Evolutionary conservation across 352 stramenopile genomes (phyloP), one percentile per base, ranked within the genome.

Genomic region (Phytophthora pistaciae): DNA sequence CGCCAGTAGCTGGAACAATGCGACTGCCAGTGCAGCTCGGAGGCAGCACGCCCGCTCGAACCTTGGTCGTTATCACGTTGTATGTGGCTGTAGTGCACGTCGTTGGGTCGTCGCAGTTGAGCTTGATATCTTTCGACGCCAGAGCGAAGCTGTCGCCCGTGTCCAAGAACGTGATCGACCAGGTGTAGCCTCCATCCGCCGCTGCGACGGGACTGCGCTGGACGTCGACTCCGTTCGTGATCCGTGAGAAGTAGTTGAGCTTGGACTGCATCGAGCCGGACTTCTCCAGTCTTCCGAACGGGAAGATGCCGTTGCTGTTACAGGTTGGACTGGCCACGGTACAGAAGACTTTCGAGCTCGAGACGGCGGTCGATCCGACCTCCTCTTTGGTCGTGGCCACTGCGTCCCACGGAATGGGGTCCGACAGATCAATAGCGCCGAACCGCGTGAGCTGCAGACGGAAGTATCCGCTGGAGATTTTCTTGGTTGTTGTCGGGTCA

Each of bases 351-450:
- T 80, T 75, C 0, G 88, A 92, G 1, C 59, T 59, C 5, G 70
- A 64, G 2, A 74, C 61, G 1, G 56, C 62, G 18, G 87, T 57
- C 16, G 70, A 88, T 11, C 88, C 88, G 0, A 80, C 66, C 63
- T 99, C 97, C 14, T 98, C 90, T 14, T 59, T 81, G 1, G 92
- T 82, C 31, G 88, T 80, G 1, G 93, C 92, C 21, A 97, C 92
- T 8, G 96, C 95, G 74, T 99, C 88, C 82, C 95, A 98, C 21
- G 95, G 91, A 66, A 99, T 98, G 14, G 91, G 84, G 50, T 98
- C 78, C 7, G 87, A 91, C 10, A 73, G 77, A 33, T 82, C 59
- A 8, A 86, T 60, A 2, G 64, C 54, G 50, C 90, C 87, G 20
- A 77, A 70, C 0, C 85, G 77, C 18, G 74, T 91, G 18, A 95